Evolutionary conservation across 2,329 filamentous ascomycete genomes (phyloP).

Genomic region (Talaromyces sp.): DNA sequence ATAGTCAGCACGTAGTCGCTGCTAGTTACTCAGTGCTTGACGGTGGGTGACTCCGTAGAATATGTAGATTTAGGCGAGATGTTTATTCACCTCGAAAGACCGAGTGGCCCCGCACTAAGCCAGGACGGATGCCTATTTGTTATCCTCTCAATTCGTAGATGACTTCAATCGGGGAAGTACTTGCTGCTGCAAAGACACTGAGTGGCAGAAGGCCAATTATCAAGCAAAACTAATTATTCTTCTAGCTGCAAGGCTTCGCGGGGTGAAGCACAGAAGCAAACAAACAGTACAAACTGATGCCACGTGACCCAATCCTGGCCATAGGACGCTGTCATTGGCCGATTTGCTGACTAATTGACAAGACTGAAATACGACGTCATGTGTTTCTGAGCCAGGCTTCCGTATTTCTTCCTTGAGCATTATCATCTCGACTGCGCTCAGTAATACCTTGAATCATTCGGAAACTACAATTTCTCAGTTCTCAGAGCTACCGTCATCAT

Average conservation of each 20-base stretch:
- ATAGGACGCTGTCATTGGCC: not conserved
- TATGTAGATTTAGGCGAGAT: not conserved
- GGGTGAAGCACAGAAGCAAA: not conserved
- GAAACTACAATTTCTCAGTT: not conserved
- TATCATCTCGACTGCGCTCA: not conserved
- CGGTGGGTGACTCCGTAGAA: not conserved
- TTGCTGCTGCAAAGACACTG: not conserved
- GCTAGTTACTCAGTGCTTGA: not conserved
- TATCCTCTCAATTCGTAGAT: not conserved
- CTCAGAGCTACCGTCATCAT: conserved; percentile 33
- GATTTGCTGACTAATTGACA: not conserved
- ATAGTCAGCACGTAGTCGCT: not conserved
- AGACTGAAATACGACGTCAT: not conserved
- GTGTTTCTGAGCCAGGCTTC: conserved; percentile 2
- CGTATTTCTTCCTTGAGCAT: not conserved
- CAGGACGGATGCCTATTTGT: not conserved
- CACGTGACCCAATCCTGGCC: not conserved
- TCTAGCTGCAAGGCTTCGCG: not conserved
- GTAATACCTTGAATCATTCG: not conserved
- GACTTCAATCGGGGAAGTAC: not conserved
- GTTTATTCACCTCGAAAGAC: not conserved
- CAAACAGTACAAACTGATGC: not conserved
- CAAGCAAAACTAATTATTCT: not conserved
- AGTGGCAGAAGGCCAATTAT: not conserved
- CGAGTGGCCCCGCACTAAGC: not conserved